Evolutionary conservation across 805 yeast species (phyloP).

Genomic region (Cyberlindnera mrakii): DNA sequence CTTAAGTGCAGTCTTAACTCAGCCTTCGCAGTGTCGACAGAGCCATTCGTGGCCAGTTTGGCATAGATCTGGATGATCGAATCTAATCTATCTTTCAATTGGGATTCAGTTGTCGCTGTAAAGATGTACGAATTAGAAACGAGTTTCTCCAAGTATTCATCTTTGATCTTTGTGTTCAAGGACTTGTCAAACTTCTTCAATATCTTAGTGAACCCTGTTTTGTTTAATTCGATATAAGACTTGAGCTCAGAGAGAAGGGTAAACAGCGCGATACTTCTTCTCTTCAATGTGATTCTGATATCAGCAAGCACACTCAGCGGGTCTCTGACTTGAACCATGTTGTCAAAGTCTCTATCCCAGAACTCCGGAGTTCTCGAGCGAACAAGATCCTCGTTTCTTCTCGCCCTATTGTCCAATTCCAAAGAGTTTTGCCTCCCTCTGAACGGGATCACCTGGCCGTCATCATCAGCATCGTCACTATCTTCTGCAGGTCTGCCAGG

Average conservation of each 20-base stretch:
- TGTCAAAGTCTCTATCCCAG: slow-evolving; percentile 21
- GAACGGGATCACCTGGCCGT: slow-evolving; percentile 9
- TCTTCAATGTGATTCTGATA: slow-evolving; percentile 53
- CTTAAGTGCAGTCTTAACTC: slow-evolving; percentile 56
- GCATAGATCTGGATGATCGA: slow-evolving; percentile 52
- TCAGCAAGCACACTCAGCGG: slow-evolving; percentile 23
- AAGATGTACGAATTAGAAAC: slow-evolving; percentile 53
- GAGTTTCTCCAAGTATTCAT: slow-evolving; percentile 43
- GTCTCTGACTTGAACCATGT: slow-evolving; percentile 13
- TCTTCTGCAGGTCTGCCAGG: slow-evolving; percentile 17
- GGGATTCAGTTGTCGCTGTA: slow-evolving; percentile 36
- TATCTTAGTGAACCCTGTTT: slow-evolving; percentile 85
- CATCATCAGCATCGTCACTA: slow-evolving; percentile 27
- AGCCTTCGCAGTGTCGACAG: slow-evolving; percentile 36
- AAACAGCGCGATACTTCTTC: slow-evolving; percentile 57
- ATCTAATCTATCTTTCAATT: slow-evolving; percentile 48
- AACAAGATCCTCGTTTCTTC: slow-evolving; percentile 11
- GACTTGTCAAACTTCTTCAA: slow-evolving; percentile 90
- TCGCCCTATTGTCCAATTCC: slow-evolving; percentile 14
- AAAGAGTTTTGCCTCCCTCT: slow-evolving; percentile 22
- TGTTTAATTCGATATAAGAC: slow-evolving; percentile 77
- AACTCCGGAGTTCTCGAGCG: slow-evolving; percentile 22
- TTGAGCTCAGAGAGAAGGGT: slow-evolving; percentile 76
- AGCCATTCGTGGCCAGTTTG: slow-evolving; percentile 36
- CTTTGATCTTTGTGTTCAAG: slow-evolving; percentile 52